Evolutionary conservation across 148 eudicot species (phyloP).

Genomic region (Camellia lanceoleosa): DNA sequence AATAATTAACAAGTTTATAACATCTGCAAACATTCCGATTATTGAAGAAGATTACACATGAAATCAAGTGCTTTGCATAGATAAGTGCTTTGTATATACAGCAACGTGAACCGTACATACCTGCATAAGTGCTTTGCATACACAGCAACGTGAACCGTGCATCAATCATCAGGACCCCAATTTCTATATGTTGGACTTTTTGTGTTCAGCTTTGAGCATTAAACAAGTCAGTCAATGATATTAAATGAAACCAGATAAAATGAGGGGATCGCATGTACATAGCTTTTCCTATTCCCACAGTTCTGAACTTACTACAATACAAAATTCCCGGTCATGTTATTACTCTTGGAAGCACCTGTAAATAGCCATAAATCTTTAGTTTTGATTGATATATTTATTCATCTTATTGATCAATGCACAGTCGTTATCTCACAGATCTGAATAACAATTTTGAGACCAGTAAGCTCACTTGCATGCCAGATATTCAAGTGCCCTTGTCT

Average conservation of each 20-base stretch:
- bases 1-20: too few species aligned
- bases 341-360: background rate
- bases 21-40: too few species aligned
- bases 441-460: background rate
- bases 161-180: background rate
- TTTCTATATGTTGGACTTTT: background rate
- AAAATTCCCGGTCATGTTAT: background rate
- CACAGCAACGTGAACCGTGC: too few species aligned
- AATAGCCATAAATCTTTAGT: background rate
- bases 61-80: background rate
- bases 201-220: background rate
- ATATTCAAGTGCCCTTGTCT: background rate
- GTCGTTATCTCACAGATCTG: background rate
- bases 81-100: background rate
- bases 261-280: background rate
- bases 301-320: background rate
- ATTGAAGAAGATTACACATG: background rate
- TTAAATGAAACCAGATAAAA: background rate
- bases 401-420: background rate
- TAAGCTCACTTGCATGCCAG: background rate
- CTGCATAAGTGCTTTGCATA: too few species aligned
- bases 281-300: background rate
- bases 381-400: background rate
- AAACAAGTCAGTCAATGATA: background rate
- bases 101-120: background rate